Evolutionary conservation across 345 rosid species (phyloP).

Genomic region (Lenwebbia sp.): DNA sequence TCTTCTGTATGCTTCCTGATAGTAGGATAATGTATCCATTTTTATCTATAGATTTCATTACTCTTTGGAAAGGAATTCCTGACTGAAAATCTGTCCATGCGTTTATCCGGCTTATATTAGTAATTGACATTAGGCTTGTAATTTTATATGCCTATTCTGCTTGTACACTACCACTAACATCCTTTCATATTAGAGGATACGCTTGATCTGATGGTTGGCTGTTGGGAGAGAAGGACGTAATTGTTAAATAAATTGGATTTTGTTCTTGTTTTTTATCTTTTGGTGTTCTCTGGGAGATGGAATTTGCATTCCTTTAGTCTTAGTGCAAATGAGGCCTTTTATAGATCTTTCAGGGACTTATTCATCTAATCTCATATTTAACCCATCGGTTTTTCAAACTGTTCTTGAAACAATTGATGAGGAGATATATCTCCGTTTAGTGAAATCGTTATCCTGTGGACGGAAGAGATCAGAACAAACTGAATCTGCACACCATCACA

Average conservation of each 20-base stretch:
- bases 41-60: background rate
- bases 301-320: background rate
- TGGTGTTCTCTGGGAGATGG: background rate
- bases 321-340: background rate
- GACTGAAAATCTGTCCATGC: background rate
- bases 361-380: background rate
- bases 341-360: background rate
- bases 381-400: background rate
- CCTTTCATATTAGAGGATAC: background rate
- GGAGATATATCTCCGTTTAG: background rate
- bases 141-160: background rate
- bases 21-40: background rate
- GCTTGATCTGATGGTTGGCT: background rate
- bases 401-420: background rate
- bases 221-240: background rate
- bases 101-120: background rate
- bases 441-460: background rate
- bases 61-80: background rate
- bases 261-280: background rate
- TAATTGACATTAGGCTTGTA: background rate
- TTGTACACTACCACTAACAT: background rate
- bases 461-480: background rate
- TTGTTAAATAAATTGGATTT: background rate
- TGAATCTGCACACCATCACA: rapidly evolving
- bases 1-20: background rate